Percentiles rank a stretch among this genome's conserved stretches.
Evolutionary conservation across 2,329 filamentous ascomycete genomes (phyloP).

Genomic region (Aspergillus sojae): DNA sequence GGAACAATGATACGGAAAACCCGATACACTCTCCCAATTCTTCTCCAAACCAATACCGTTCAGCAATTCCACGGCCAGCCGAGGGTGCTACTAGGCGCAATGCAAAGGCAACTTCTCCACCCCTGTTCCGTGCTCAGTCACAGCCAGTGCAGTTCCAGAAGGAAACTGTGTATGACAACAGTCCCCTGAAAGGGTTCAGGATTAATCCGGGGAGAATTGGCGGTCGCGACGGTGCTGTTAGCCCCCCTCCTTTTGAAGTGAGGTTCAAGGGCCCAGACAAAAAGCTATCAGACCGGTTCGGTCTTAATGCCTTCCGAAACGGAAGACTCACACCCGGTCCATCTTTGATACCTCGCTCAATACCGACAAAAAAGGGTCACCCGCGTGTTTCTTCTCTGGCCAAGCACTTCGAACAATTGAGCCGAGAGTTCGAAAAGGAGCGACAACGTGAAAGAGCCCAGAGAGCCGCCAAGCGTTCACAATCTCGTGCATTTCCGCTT

Average conservation of each 20-base stretch:
- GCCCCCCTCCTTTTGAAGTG: conserved; percentile 27
- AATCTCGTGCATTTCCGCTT: conserved; percentile 81
- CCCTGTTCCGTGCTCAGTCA: conserved; percentile 54
- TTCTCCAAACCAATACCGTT: conserved; percentile 33
- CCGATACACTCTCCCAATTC: conserved; percentile 16
- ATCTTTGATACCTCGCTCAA: conserved; percentile 86
- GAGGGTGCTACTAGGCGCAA: conserved; percentile 41
- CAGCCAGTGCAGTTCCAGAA: conserved; percentile 48
- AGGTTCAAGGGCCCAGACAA: conserved; percentile 62
- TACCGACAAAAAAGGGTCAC: conserved; percentile 69
- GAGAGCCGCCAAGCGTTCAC: conserved; percentile 72
- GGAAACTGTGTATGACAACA: conserved; percentile 27
- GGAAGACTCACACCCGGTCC: conserved; percentile 50
- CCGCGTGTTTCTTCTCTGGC: conserved; percentile 88
- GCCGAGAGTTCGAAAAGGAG: conserved; percentile 94
- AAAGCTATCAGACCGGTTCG: conserved; percentile 74
- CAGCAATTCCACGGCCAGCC: conserved; percentile 43
- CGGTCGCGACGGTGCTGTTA: conserved; percentile 24
- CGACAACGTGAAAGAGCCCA: conserved; percentile 82
- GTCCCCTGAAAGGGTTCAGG: conserved; percentile 26
- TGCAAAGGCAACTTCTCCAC: conserved; percentile 47
- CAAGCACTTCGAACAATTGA: conserved; percentile 94
- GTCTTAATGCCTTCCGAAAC: conserved; percentile 66
- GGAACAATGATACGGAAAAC: conserved; percentile 19
- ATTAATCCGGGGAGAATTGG: conserved; percentile 24